Evolutionary conservation across 805 yeast species (phyloP), one percentile per base, ranked within the genome.

Genomic region (Candida sphagnicola): DNA sequence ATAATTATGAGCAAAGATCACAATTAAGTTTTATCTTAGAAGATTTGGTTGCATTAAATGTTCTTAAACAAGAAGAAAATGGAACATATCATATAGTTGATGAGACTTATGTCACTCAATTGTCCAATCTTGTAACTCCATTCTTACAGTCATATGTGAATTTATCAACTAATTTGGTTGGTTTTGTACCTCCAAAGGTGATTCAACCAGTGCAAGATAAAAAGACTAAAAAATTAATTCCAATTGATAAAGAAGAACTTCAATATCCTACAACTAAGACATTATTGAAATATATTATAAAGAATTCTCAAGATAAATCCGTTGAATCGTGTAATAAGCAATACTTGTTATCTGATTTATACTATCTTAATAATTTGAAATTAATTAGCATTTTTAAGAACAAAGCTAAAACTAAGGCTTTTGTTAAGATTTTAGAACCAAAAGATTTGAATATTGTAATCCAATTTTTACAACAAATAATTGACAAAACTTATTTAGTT

Each of bases 261-360:
- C 45, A 34, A 28, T 44, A 42, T 24, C 67, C 67, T 3, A 57
- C 61, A 18, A 63, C 70, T 14, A 62, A 61, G 42, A 45, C 52
- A 6, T 49, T 62, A 32, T 48, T 64, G 30, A 61, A 57, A 42
- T 38, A 50, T 17, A 55, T 53, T 17, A 61, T 56, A 39, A 45
- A 41, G 14, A 46, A 48, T 17, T 41, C 47, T 30, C 52, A 47
- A 10, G 38, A 44, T 2, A 40, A 46, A 15, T 57, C 66, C 6
- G 41, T 59, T 30, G 74, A 68, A 47, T 53, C 66, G 5, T 56
- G 57, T 40, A 67, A 68, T 46, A 68, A 67, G 49, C 73, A 67
- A 45, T 67, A 68, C 46, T 54, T 68, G 35, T 50, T 68, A 24
- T 59, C 67, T 33, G 61, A 64, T 38, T 53, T 68, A 39, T 67